Conservation (phyloP, 805 yeast species). For the Wickerhamomyces sydowiorum region DNA sequence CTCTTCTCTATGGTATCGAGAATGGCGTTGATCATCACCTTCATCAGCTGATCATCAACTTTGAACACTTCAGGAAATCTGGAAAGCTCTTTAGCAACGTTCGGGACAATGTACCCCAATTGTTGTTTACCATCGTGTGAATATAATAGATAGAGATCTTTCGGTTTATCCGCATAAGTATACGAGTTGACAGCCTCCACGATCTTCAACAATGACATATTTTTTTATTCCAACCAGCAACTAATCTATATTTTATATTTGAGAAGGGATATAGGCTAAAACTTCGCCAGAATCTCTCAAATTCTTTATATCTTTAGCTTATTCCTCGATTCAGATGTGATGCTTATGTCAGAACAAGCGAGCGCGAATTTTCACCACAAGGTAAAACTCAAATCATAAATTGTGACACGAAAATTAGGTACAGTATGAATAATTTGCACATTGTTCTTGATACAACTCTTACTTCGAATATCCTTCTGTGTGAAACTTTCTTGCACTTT, state of each 20-base stretch:
- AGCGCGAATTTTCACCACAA: too few relatives aligned
- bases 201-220: slow-evolving; percentile 9
- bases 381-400: background rate
- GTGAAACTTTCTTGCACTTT: too few relatives aligned
- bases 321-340: too few relatives aligned
- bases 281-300: too few relatives aligned
- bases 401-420: background rate
- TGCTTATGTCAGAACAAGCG: too few relatives aligned
- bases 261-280: too few relatives aligned
- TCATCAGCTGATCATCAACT: slow-evolving; percentile 18
- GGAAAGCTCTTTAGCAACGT: background rate
- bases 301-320: too few relatives aligned
- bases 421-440: too few relatives aligned
- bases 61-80: slow-evolving; percentile 8
- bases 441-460: too few relatives aligned
- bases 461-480: too few relatives aligned
- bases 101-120: background rate
- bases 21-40: slow-evolving; percentile 24
- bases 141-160: slow-evolving; percentile 2
- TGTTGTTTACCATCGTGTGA: slow-evolving; percentile 1
- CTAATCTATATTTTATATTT: too few relatives aligned
- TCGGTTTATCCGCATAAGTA: slow-evolving; percentile 8
- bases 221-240: too few relatives aligned
- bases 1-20: slow-evolving; percentile 37
- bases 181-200: slow-evolving; percentile 18